phyloP scores from a whole-genome alignment of 2,329 filamentous ascomycete species.

The Pestalotiopsis fici region DNA sequence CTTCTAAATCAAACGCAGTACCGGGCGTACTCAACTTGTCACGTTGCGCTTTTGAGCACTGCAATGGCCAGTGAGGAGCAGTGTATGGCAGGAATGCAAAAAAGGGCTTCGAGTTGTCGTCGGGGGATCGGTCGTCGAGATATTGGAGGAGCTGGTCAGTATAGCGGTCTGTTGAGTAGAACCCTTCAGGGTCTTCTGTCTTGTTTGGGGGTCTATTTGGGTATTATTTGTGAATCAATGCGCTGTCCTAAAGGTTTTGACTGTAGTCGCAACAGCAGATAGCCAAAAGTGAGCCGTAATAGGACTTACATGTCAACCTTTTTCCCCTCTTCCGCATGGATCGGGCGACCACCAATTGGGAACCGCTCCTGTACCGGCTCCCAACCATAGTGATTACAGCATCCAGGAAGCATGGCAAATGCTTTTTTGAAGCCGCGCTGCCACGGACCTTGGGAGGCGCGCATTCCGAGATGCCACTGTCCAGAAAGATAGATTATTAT shows the following conservation, averaged over 20 bases:
- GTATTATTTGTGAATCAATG: slow-evolving; percentile 11
- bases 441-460: slow-evolving; percentile 47
- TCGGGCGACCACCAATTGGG: not conserved
- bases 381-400: slow-evolving; percentile 42
- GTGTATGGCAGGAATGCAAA: slow-evolving; percentile 64
- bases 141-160: slow-evolving; percentile 44
- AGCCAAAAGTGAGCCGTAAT: slow-evolving; percentile 21
- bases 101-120: slow-evolving; percentile 44
- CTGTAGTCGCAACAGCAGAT: slow-evolving; percentile 15
- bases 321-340: not conserved
- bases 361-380: slow-evolving; percentile 15
- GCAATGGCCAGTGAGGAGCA: slow-evolving; percentile 65
- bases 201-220: not conserved
- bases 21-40: slow-evolving; percentile 18
- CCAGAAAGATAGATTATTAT: slow-evolving; percentile 23
- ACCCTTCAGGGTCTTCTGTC: slow-evolving; percentile 32
- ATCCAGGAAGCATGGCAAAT: slow-evolving; percentile 55
- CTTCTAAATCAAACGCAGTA: too few relatives aligned
- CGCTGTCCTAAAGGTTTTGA: not conserved
- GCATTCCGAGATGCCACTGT: slow-evolving; percentile 26
- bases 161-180: slow-evolving; percentile 47
- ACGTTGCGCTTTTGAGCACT: slow-evolving; percentile 56
- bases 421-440: slow-evolving; percentile 55
- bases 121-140: slow-evolving; percentile 28
- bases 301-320: slow-evolving; percentile 7